phyloP scores from a whole-genome alignment of 1,284 basidiomycete genomes.

The Ceratobasidium sp. region DNA sequence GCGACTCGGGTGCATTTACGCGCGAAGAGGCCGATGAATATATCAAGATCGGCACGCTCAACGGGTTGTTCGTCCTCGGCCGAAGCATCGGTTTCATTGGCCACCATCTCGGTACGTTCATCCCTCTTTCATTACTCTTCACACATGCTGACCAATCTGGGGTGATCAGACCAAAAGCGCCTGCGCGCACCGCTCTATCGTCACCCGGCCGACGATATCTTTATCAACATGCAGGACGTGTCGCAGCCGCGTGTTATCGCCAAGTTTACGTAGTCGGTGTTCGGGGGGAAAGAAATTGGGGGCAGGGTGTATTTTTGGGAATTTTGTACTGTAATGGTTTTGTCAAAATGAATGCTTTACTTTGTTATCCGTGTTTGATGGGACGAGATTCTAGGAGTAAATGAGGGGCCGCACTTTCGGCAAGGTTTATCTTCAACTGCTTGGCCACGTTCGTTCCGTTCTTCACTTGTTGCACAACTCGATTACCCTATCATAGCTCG shows the following conservation, averaged over 20 bases:
- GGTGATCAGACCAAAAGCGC: conserved; percentile 87
- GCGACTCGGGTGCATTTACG: conserved; percentile 94
- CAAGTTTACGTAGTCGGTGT: conserved; percentile 55
- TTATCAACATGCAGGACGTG: conserved; percentile 82
- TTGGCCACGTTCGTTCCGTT: too few relatives aligned
- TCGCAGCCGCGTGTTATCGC: conserved; percentile 82
- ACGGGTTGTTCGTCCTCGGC: conserved; percentile 97
- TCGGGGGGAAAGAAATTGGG: conserved; percentile 14
- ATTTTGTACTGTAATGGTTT: conserved; percentile 11
- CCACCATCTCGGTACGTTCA: conserved; percentile 73
- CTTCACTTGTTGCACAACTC: too few relatives aligned
- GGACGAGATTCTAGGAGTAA: too few relatives aligned
- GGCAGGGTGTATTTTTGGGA: conserved; percentile 12
- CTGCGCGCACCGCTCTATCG: conserved; percentile 93
- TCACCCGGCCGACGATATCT: conserved; percentile 69
- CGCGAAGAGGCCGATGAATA: conserved; percentile 98
- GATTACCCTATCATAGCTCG: too few relatives aligned
- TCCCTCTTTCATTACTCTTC: background rate
- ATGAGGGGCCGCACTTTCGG: too few relatives aligned
- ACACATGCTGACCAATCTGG: conserved; percentile 52
- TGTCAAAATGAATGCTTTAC: conserved; percentile 21
- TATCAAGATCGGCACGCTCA: conserved; percentile 94
- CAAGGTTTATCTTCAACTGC: too few relatives aligned
- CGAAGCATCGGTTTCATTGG: conserved; percentile 98
- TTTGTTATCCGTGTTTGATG: too few relatives aligned